Evolutionary conservation across 768 basidiomycete species (phyloP).

Genomic region (Piloderma croceum): DNA sequence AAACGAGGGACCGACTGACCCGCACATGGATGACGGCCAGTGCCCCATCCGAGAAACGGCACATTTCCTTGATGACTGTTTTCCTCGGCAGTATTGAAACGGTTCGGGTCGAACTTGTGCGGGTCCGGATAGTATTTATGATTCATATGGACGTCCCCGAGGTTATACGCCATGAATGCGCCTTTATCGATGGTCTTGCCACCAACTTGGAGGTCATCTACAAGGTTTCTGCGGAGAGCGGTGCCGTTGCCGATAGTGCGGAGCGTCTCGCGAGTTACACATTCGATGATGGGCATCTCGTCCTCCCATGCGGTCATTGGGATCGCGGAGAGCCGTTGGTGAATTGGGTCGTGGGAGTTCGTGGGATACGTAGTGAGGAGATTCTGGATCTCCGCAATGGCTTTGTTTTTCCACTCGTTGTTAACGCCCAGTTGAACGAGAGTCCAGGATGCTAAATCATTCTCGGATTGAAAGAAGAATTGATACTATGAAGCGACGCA

Average conservation of each 20-base stretch:
- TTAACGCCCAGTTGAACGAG: constrained; percentile 29
- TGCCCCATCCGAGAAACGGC: constrained; percentile 37
- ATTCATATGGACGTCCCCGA: constrained; percentile 32
- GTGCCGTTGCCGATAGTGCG: constrained; percentile 26
- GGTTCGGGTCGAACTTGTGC: constrained; percentile 29
- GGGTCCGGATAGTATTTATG: constrained; percentile 32
- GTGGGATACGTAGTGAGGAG: constrained; percentile 25
- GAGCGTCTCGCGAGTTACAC: constrained; percentile 35
- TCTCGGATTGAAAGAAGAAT: not conserved
- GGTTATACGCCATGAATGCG: constrained; percentile 31
- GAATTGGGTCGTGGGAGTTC: constrained; percentile 23
- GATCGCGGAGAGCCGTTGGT: constrained; percentile 30
- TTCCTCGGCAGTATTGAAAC: constrained; percentile 26
- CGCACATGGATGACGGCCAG: constrained; percentile 36
- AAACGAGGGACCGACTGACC: constrained; percentile 17
- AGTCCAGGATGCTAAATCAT: constrained; percentile 31
- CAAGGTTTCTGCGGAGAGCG: constrained; percentile 31
- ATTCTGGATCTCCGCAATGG: constrained; percentile 24
- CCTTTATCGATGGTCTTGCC: constrained; percentile 25
- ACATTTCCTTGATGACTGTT: constrained; percentile 32
- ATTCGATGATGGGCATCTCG: constrained; percentile 32
- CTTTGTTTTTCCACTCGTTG: constrained; percentile 30
- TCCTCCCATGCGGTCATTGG: constrained; percentile 37
- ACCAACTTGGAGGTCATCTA: constrained; percentile 23
- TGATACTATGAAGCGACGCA: constrained; percentile 10